Conservation (phyloP, 2,329 filamentous ascomycete genomes). For the Biscogniauxia mediterranea region DNA sequence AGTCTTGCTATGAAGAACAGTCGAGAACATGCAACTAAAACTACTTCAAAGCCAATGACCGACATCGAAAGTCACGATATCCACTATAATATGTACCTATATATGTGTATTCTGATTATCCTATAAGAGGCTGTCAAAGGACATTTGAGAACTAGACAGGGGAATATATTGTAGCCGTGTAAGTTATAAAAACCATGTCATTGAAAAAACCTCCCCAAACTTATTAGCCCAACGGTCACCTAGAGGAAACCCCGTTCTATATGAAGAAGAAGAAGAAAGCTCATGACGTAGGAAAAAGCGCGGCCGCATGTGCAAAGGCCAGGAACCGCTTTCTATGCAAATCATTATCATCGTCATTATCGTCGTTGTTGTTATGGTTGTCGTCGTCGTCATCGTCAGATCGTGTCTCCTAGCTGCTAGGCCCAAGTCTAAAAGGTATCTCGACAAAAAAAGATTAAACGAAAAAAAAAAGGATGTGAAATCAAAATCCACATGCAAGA, state of each 20-base stretch:
- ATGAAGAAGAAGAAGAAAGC: background rate
- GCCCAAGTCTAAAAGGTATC: conserved; percentile 27
- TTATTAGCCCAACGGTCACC: background rate
- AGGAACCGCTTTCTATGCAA: conserved; percentile 12
- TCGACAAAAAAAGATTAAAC: conserved; percentile 12
- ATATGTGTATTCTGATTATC: background rate
- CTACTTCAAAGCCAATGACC: background rate
- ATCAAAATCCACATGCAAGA: background rate
- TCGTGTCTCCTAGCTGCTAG: conserved; percentile 12
- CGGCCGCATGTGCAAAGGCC: background rate
- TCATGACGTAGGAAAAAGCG: background rate
- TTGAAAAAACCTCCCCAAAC: background rate
- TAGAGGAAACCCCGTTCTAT: background rate
- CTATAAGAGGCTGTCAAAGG: background rate
- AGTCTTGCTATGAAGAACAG: background rate
- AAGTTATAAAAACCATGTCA: background rate
- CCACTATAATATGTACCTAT: background rate
- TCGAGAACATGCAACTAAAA: background rate
- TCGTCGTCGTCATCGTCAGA: conserved; percentile 17
- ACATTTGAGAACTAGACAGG: too few relatives aligned
- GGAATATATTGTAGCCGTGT: background rate
- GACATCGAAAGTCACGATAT: background rate
- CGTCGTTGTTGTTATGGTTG: conserved; percentile 15
- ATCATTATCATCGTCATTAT: conserved; percentile 18
- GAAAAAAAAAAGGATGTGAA: conserved; percentile 10